Conservation (phyloP, 2,329 filamentous ascomycete species). For the Emericellopsis cladophorae region DNA sequence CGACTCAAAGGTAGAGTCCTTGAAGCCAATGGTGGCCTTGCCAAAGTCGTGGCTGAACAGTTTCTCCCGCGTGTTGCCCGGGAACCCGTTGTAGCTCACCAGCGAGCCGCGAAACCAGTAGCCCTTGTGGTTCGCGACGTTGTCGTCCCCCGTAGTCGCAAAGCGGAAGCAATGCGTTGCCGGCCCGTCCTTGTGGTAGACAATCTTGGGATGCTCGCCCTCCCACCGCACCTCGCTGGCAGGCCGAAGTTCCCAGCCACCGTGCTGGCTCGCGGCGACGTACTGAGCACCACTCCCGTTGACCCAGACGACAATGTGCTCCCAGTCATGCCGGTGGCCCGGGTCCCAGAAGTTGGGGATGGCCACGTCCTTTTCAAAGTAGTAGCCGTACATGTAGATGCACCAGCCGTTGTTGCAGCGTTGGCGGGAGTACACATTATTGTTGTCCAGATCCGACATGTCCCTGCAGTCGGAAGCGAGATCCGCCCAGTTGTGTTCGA, state of each 20-base stretch:
- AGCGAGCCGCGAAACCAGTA: slow-evolving; percentile 19
- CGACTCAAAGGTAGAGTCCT: slow-evolving; percentile 2
- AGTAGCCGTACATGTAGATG: slow-evolving; percentile 28
- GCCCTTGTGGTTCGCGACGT: slow-evolving; percentile 18
- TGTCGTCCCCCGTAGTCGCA: slow-evolving; percentile 9
- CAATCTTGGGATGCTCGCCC: slow-evolving; percentile 18
- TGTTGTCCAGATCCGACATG: slow-evolving; percentile 18
- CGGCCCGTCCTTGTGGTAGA: slow-evolving; percentile 23
- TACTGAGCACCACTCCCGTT: slow-evolving; percentile 11
- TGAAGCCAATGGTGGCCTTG: slow-evolving; percentile 5
- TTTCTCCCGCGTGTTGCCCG: slow-evolving; percentile 4
- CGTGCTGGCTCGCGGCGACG: slow-evolving; percentile 18
- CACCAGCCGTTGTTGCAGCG: slow-evolving; percentile 30
- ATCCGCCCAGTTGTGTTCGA: slow-evolving; percentile 14
- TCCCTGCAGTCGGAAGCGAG: slow-evolving; percentile 17
- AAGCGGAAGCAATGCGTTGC: slow-evolving; percentile 23
- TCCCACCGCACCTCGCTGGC: slow-evolving; percentile 14
- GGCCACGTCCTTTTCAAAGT: slow-evolving; percentile 25
- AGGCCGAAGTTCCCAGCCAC: slow-evolving; percentile 11
- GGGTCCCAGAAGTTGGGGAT: slow-evolving; percentile 10
- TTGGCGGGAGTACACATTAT: slow-evolving; percentile 27
- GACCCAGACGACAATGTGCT: slow-evolving; percentile 15
- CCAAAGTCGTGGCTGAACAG: slow-evolving; percentile 6
- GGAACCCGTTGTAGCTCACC: slow-evolving; percentile 18
- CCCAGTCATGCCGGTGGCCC: slow-evolving; percentile 24